phyloP scores from a whole-genome alignment of 805 yeast species.

The Lachancea meyersii region DNA sequence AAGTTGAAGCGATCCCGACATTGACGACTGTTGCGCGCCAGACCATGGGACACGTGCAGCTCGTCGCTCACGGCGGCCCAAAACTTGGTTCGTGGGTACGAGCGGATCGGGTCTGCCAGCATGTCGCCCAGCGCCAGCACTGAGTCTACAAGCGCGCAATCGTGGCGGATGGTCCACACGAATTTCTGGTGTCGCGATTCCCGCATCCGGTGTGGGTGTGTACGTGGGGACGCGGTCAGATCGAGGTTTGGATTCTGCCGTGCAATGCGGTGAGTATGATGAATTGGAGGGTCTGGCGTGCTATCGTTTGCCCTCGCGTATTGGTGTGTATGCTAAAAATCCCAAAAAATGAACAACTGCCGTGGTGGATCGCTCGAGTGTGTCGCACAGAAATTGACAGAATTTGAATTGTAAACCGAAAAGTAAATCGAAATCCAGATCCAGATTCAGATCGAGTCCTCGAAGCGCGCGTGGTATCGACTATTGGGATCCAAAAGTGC shows the following conservation, averaged over 20 bases:
- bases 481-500: too few species aligned
- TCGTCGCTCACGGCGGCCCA: conserved; percentile 8
- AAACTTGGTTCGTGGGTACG: conserved; percentile 10
- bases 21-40: conserved; percentile 9
- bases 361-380: too few species aligned
- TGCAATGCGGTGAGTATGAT: too few species aligned
- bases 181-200: conserved; percentile 5
- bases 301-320: too few species aligned
- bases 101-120: conserved; percentile 7
- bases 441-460: not conserved
- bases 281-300: too few species aligned
- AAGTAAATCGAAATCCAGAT: not conserved
- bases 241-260: not conserved
- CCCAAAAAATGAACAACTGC: too few species aligned
- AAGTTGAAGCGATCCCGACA: conserved; percentile 11
- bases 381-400: too few species aligned
- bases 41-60: conserved; percentile 1
- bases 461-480: not conserved
- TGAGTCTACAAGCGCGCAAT: conserved; percentile 7
- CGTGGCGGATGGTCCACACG: conserved; percentile 9
- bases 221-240: not conserved
- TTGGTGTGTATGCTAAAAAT: too few species aligned
- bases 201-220: not conserved
- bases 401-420: not conserved
- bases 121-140: conserved; percentile 9